Conservation (phyloP, 2,329 filamentous ascomycete genomes). For the Apiospora koreana region DNA sequence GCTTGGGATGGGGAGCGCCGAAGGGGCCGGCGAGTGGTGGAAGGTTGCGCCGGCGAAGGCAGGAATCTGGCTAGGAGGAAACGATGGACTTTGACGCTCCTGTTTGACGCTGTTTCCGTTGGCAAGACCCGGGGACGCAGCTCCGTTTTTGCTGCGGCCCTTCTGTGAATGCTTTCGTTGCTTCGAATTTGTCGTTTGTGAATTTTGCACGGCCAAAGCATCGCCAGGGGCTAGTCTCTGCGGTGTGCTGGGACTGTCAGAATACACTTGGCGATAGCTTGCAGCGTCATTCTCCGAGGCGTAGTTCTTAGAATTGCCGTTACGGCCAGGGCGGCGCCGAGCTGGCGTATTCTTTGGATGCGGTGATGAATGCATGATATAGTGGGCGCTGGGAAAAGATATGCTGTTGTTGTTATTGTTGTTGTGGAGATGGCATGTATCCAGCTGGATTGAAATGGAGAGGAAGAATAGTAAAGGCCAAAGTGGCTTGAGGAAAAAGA, state of each 20-base stretch:
- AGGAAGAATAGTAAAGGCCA: constrained; percentile 1
- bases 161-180: constrained; percentile 29
- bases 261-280: constrained; percentile 33
- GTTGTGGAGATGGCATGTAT: constrained; percentile 14
- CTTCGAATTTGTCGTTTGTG: constrained; percentile 32
- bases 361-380: constrained; percentile 35
- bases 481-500: neutral
- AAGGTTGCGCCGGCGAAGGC: constrained; percentile 93
- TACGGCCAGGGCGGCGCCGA: constrained; percentile 42
- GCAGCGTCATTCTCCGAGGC: constrained; percentile 59
- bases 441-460: neutral
- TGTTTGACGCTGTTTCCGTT: constrained; percentile 25
- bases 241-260: constrained; percentile 43
- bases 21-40: constrained; percentile 90
- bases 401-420: constrained; percentile 17
- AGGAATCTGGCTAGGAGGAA: constrained; percentile 48
- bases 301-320: constrained; percentile 50
- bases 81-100: constrained; percentile 46
- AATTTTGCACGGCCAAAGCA: constrained; percentile 33
- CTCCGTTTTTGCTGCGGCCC: constrained; percentile 31
- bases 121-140: constrained; percentile 43
- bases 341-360: constrained; percentile 38
- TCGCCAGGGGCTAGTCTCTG: constrained; percentile 42
- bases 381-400: constrained; percentile 26
- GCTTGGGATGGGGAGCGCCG: constrained; percentile 85